These are phyloP conservation scores for Geosiphon pyriformis DNA, from an alignment of 192 early-diverging fungal genomes.

Conservation along the genomic window DNA sequence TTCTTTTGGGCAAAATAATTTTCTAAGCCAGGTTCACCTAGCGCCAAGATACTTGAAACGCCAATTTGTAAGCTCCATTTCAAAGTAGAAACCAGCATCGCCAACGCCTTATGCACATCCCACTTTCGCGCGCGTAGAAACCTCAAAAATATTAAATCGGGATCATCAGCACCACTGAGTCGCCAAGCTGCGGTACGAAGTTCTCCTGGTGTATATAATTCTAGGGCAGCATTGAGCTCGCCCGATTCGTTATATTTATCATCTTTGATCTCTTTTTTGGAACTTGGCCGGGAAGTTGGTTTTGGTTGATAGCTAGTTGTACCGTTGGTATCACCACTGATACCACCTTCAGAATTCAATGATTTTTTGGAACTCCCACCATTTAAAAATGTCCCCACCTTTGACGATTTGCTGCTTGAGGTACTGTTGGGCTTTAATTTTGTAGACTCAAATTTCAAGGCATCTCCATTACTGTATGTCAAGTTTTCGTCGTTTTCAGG, in stretches of 20 bases:
- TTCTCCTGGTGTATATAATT: constrained; percentile 12
- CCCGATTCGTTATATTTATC: constrained; percentile 19
- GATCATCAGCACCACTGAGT: constrained; percentile 52
- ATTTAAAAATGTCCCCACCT: background rate
- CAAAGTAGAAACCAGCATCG: constrained; percentile 64
- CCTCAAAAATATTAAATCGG: constrained; percentile 68
- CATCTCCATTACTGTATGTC: background rate
- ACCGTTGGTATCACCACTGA: too few relatives aligned
- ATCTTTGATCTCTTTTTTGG: background rate
- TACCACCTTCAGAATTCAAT: background rate
- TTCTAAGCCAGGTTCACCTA: constrained; percentile 14
- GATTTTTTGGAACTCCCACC: background rate
- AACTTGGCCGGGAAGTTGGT: background rate
- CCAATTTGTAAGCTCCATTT: constrained; percentile 68
- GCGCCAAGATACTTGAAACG: constrained; percentile 37
- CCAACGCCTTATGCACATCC: constrained; percentile 67
- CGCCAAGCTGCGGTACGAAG: constrained; percentile 54
- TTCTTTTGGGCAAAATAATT: constrained; percentile 9
- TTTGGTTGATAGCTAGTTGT: background rate
- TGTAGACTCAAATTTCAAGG: background rate
- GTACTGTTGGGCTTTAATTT: background rate
- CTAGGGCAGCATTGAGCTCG: constrained; percentile 8
- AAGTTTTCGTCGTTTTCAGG: background rate
- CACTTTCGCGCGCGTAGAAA: constrained; percentile 89
- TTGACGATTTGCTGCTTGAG: background rate